A percentile compares a stretch with the other conserved stretches of the same genome.
Evolutionary conservation across 2,329 filamentous ascomycete species (phyloP).

Genomic region (Apiospora saccharicola): DNA sequence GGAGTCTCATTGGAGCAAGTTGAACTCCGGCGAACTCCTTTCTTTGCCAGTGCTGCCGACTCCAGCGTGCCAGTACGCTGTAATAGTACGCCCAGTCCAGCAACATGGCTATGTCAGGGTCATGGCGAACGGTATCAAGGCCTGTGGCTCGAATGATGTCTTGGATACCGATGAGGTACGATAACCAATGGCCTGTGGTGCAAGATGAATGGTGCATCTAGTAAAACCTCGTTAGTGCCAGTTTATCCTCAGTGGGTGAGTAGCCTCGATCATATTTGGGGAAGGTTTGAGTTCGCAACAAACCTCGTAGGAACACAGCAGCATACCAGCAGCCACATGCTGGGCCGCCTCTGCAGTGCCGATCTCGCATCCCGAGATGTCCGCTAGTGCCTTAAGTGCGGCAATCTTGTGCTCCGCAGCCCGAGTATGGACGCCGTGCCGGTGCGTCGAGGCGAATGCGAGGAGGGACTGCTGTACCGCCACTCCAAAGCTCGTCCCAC

Average conservation of each 20-base stretch:
- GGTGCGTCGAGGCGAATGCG: background rate
- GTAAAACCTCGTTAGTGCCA: background rate
- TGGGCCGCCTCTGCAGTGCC: constrained; percentile 33
- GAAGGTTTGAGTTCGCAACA: background rate
- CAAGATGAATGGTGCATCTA: constrained; percentile 29
- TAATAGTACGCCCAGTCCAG: constrained; percentile 42
- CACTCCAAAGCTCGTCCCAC: background rate
- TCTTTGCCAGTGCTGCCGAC: constrained; percentile 36
- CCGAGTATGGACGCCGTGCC: constrained; percentile 30
- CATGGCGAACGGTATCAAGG: constrained; percentile 26
- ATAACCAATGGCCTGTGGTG: constrained; percentile 32
- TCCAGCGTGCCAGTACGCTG: constrained; percentile 39
- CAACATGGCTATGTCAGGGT: constrained; percentile 31
- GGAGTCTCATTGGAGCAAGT: background rate
- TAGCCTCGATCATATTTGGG: background rate
- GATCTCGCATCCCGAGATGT: constrained; percentile 25
- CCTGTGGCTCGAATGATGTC: constrained; percentile 30
- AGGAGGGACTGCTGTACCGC: background rate
- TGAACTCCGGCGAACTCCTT: constrained; percentile 12
- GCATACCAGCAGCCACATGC: constrained; percentile 38
- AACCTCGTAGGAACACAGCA: constrained; percentile 39
- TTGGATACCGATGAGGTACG: constrained; percentile 32
- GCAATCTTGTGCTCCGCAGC: constrained; percentile 35
- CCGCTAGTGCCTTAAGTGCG: constrained; percentile 30
- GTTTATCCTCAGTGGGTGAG: background rate